Evolutionary conservation across 176 grass and related monocot species (phyloP).

Genomic region (Themeda triandra): DNA sequence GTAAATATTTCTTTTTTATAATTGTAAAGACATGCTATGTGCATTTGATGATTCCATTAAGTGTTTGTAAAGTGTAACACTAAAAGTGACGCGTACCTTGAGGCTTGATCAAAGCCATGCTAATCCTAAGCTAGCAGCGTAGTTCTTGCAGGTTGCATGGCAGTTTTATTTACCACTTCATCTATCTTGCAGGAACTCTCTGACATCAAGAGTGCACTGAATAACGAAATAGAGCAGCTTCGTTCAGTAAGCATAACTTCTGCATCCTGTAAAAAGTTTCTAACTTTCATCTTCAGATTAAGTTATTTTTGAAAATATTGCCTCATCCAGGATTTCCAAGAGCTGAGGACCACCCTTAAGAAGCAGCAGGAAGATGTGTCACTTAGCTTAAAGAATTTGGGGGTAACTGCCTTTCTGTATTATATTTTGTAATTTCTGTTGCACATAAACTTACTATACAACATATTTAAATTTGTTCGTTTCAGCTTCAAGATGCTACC

Average conservation of each 20-base stretch:
- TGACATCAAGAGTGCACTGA: conserved; percentile 76
- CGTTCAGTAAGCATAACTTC: conserved; percentile 57
- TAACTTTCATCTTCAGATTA: background rate
- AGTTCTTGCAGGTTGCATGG: background rate
- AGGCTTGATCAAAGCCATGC: background rate
- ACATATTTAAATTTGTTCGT: background rate
- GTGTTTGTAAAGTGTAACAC: background rate
- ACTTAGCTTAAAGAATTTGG: conserved; percentile 75
- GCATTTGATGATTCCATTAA: background rate
- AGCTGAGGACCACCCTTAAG: conserved; percentile 84
- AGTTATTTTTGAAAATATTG: conserved; percentile 9
- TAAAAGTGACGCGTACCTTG: background rate
- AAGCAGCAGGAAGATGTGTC: conserved; percentile 96
- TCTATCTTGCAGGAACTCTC: conserved; percentile 75
- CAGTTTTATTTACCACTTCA: conserved; percentile 24
- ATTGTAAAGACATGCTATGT: background rate
- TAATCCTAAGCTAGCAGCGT: background rate
- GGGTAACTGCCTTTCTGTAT: conserved; percentile 44
- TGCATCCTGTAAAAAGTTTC: background rate
- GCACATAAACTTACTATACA: background rate
- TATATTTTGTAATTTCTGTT: background rate
- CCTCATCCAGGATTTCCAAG: conserved; percentile 76
- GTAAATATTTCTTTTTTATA: background rate
- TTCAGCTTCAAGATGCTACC: conserved; percentile 44
- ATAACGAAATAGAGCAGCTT: conserved; percentile 74